Conservation (phyloP, 2,329 filamentous ascomycete species). For the Colletotrichum sp. region DNA sequence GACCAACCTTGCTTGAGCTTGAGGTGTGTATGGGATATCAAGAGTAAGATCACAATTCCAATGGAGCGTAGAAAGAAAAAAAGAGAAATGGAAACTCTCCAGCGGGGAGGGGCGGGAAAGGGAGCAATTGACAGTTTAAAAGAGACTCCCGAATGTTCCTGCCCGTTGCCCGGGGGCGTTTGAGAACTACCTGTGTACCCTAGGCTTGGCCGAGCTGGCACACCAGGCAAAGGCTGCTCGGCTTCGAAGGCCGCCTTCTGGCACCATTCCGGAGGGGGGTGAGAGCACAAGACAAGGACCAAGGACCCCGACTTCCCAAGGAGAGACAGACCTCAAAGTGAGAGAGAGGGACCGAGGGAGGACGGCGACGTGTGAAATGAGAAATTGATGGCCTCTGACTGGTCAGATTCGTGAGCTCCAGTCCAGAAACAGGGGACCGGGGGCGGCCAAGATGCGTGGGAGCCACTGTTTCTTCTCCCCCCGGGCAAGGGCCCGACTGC, state of each 20-base stretch:
- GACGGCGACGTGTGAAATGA: slow-evolving; percentile 12
- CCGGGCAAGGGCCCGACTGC: background rate
- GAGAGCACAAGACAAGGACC: background rate
- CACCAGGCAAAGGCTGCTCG: background rate
- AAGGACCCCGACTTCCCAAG: background rate
- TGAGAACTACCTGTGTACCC: slow-evolving; percentile 11
- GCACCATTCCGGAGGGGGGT: background rate
- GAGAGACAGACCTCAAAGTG: background rate
- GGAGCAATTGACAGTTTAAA: background rate
- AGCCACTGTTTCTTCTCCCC: background rate
- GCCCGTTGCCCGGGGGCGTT: slow-evolving; percentile 14
- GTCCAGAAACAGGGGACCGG: background rate
- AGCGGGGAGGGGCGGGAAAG: background rate
- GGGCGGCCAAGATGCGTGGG: background rate
- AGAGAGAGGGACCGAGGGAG: background rate
- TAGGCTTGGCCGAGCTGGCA: background rate
- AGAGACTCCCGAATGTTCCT: slow-evolving; percentile 2
- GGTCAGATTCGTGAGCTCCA: slow-evolving; percentile 10
- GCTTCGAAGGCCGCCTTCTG: background rate
- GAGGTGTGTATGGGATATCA: background rate
- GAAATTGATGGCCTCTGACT: slow-evolving; percentile 17
- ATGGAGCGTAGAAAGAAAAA: background rate
- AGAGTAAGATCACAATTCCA: background rate
- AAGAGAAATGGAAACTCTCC: background rate
- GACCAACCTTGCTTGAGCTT: slow-evolving; percentile 12